Percentiles rank a stretch among this genome's conserved stretches.
phyloP scores from a whole-genome alignment of 495 filamentous ascomycete species.

The Talaromyces stipitatus region DNA sequence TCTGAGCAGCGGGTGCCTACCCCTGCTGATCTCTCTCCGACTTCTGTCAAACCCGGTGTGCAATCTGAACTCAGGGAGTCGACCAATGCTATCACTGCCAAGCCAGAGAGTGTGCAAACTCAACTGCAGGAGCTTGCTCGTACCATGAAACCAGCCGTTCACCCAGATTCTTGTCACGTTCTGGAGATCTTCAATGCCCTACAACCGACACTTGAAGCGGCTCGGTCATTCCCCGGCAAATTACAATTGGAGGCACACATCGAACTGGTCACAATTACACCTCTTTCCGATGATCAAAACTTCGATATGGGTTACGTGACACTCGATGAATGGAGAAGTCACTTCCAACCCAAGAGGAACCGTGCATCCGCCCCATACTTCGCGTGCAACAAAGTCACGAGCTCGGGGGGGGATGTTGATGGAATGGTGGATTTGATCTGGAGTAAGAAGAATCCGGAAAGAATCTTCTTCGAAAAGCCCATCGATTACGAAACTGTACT shows the following conservation, averaged over 20 bases:
- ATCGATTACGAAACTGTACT: conserved; percentile 32
- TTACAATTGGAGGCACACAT: conserved; percentile 29
- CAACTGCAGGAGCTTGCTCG: neutral
- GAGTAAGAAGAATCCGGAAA: conserved; percentile 14
- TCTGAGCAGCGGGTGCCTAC: neutral
- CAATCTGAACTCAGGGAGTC: no score
- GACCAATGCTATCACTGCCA: no score
- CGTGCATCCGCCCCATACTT: conserved; percentile 13
- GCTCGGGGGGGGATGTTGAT: conserved; percentile 27
- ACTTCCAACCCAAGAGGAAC: conserved; percentile 15
- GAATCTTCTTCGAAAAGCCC: conserved; percentile 24
- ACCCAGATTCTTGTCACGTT: conserved; percentile 1
- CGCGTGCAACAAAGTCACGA: conserved; percentile 27
- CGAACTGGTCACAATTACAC: conserved; percentile 18
- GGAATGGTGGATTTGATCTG: conserved; percentile 26
- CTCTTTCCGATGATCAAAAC: conserved; percentile 11
- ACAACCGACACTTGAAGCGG: conserved; percentile 17
- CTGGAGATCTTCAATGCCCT: conserved; percentile 15
- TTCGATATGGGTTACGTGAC: conserved; percentile 5
- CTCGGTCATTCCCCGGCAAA: conserved; percentile 19
- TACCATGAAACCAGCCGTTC: neutral
- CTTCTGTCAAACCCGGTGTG: no score
- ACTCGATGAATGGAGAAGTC: conserved; percentile 16
- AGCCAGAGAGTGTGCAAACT: no score
- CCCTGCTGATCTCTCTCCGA: no score